Evolutionary conservation across 176 grass and related monocot genomes (phyloP).

Genomic region (Aegilops tauschii): DNA sequence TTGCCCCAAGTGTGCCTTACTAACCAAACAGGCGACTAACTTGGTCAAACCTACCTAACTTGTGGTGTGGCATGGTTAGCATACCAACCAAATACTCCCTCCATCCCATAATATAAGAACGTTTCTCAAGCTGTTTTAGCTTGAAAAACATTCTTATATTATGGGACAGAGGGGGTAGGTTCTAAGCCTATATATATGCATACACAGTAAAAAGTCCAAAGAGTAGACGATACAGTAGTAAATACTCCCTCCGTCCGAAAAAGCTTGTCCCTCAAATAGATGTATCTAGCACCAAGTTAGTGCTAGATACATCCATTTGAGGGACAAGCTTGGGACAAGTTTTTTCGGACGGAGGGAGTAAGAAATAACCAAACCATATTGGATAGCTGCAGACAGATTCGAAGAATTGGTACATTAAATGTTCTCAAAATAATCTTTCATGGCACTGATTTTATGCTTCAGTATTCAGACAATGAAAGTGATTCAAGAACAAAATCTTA

Average conservation of each 20-base stretch:
- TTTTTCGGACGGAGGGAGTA: too few relatives aligned
- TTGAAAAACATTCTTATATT: too few relatives aligned
- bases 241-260: neutral
- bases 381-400: constrained; percentile 1
- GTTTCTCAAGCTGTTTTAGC: too few relatives aligned
- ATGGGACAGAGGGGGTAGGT: too few relatives aligned
- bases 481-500: constrained; percentile 12
- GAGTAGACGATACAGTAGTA: neutral
- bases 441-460: constrained; percentile 10
- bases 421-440: constrained; percentile 14
- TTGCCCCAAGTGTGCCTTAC: neutral
- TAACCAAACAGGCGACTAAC: neutral
- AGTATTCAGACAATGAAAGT: neutral
- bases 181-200: neutral
- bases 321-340: too few relatives aligned
- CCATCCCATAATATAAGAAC: too few relatives aligned
- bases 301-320: too few relatives aligned
- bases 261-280: too few relatives aligned
- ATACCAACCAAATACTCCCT: too few relatives aligned
- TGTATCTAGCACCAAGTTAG: too few relatives aligned
- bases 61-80: too few relatives aligned
- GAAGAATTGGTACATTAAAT: neutral
- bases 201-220: neutral
- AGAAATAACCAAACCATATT: constrained; percentile 7
- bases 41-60: too few relatives aligned